Conservation (phyloP, 306 rosid species). For the Heteromeles arbutifolia region DNA sequence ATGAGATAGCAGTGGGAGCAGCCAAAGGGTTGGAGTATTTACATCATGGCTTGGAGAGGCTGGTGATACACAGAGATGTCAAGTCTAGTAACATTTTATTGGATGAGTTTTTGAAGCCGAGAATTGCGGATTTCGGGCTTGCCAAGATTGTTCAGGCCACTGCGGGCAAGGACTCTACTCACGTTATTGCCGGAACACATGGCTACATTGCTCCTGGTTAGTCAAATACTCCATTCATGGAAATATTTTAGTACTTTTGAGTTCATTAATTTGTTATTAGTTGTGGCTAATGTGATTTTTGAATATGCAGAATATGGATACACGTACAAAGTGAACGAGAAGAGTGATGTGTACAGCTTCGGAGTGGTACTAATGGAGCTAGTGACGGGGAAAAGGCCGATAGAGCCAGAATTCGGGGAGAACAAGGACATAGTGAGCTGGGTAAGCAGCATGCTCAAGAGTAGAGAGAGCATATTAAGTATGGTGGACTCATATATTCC, state of each 20-base stretch:
- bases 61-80: slow-evolving; percentile 83
- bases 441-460: slow-evolving; percentile 51
- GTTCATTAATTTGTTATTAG: neutral
- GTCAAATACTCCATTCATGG: neutral
- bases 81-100: slow-evolving; percentile 85
- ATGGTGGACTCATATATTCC: slow-evolving; percentile 54
- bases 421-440: slow-evolving; percentile 72
- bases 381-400: slow-evolving; percentile 75
- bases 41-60: slow-evolving; percentile 76
- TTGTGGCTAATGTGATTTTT: neutral
- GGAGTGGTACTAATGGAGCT: slow-evolving; percentile 91
- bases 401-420: slow-evolving; percentile 68
- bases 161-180: slow-evolving; percentile 50
- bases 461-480: slow-evolving; percentile 37
- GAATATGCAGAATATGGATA: slow-evolving; percentile 71
- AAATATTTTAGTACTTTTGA: neutral
- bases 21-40: slow-evolving; percentile 92
- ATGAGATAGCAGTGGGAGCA: slow-evolving; percentile 74
- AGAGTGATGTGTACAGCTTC: slow-evolving; percentile 89
- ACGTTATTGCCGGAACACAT: slow-evolving; percentile 79
- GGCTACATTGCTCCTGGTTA: slow-evolving; percentile 97
- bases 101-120: slow-evolving; percentile 83
- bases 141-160: slow-evolving; percentile 64
- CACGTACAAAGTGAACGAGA: slow-evolving; percentile 73
- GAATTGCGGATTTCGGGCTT: slow-evolving; percentile 86